Conservation (phyloP, 1,284 basidiomycete species). For the Trichosporon asahii region DNA sequence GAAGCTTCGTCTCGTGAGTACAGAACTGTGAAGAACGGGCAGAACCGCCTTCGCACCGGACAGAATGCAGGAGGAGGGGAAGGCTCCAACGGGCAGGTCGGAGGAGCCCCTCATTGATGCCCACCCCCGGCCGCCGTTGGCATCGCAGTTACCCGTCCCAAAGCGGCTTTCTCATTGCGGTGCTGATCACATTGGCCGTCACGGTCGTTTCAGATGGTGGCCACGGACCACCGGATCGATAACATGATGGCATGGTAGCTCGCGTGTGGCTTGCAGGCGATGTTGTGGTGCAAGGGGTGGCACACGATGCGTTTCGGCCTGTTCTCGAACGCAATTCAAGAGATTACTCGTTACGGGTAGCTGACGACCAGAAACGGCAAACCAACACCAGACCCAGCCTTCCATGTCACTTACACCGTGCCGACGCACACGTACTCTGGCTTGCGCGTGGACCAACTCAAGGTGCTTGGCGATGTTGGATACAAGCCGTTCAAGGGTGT, state of each 20-base stretch:
- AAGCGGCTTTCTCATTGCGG: neutral
- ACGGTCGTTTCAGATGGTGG: neutral
- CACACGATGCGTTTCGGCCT: neutral
- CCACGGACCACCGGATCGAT: neutral
- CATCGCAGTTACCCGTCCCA: neutral
- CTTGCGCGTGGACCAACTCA: conserved; percentile 78
- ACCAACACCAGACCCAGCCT: conserved; percentile 63
- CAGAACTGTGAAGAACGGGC: neutral
- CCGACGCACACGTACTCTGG: conserved; percentile 71
- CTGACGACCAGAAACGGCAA: conserved; percentile 4
- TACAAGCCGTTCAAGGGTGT: conserved; percentile 66
- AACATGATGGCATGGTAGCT: neutral
- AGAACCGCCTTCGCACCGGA: no score
- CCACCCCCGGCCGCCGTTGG: neutral
- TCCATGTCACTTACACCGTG: conserved; percentile 69
- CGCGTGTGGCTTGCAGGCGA: neutral
- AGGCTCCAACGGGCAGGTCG: neutral
- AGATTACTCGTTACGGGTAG: neutral
- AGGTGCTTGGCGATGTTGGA: conserved; percentile 61
- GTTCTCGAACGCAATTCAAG: neutral
- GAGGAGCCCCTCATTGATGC: neutral
- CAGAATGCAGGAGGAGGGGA: no score
- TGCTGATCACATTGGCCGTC: neutral
- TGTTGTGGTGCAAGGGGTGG: neutral
- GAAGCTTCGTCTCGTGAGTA: conserved; percentile 62